Percentiles rank a stretch among this genome's conserved stretches.
Conservation (phyloP, 345 rosid species). For the Dipteronia sinensis region DNA sequence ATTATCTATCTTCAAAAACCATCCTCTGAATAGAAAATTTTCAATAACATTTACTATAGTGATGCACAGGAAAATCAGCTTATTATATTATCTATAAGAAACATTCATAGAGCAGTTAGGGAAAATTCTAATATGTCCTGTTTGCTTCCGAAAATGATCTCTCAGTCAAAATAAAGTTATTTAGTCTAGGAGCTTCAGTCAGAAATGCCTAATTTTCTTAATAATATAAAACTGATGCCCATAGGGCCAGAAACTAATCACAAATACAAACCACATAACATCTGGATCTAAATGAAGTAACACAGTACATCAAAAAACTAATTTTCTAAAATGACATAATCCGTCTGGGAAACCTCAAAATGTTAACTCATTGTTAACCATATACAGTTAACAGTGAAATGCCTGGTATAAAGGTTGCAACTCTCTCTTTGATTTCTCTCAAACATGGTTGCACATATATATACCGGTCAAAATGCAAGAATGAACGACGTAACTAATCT, state of each 20-base stretch:
- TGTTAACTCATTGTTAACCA: no score
- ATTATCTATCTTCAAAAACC: neutral
- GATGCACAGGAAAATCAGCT: conserved; percentile 4
- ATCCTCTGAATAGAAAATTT: neutral
- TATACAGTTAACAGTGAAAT: neutral
- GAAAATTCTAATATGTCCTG: neutral
- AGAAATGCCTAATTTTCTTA: neutral
- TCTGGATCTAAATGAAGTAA: neutral
- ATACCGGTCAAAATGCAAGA: neutral
- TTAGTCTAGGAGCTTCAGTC: neutral
- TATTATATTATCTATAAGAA: neutral
- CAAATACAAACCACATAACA: neutral
- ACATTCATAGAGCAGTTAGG: neutral
- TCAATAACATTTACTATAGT: neutral
- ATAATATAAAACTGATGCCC: neutral
- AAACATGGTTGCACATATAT: neutral
- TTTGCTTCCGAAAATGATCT: conserved; percentile 1
- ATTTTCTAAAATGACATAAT: neutral
- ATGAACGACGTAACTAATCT: neutral
- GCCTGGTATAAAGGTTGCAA: neutral
- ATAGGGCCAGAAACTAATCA: neutral
- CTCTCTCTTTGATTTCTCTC: neutral
- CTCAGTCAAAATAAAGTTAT: neutral
- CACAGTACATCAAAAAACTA: neutral
- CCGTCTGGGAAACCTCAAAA: neutral